These are phyloP conservation scores for Malus fusca DNA, from an alignment of 306 rosid species.

Conservation along the genomic window DNA sequence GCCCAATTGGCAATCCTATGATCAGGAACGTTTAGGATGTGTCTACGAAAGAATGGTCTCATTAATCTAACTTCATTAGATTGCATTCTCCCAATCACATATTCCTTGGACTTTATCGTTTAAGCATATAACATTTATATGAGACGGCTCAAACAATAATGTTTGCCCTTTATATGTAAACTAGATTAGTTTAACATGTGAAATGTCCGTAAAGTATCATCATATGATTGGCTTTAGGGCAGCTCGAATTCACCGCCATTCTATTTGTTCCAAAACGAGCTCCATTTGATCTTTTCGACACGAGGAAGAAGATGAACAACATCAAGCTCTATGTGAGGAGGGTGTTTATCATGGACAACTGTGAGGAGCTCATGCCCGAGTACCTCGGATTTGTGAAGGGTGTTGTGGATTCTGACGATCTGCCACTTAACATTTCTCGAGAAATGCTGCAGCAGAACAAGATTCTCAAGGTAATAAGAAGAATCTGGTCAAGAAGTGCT, in stretches of 20 bases:
- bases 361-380: constrained; percentile 29
- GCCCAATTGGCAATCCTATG: no score
- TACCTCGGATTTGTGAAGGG: constrained; percentile 27
- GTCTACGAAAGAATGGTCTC: no score
- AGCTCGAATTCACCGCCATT: constrained; percentile 26
- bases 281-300: constrained; percentile 25
- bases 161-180: no score
- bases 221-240: no score
- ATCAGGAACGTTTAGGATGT: no score
- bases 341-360: constrained; percentile 32
- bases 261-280: constrained; percentile 21
- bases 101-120: no score
- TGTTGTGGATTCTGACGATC: constrained; percentile 31
- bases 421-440: constrained; percentile 30
- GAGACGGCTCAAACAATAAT: no score
- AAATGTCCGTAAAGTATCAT: no score
- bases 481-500: constrained; percentile 29
- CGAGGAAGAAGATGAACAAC: constrained; percentile 24
- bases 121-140: no score
- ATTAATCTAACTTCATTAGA: no score
- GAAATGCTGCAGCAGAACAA: constrained; percentile 30
- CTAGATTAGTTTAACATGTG: no score
- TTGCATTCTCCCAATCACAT: no score
- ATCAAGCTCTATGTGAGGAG: constrained; percentile 28
- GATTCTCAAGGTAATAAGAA: constrained; percentile 31